Evolutionary conservation across 768 basidiomycete genomes (phyloP).

Genomic region (Hygrocybe coccinea): DNA sequence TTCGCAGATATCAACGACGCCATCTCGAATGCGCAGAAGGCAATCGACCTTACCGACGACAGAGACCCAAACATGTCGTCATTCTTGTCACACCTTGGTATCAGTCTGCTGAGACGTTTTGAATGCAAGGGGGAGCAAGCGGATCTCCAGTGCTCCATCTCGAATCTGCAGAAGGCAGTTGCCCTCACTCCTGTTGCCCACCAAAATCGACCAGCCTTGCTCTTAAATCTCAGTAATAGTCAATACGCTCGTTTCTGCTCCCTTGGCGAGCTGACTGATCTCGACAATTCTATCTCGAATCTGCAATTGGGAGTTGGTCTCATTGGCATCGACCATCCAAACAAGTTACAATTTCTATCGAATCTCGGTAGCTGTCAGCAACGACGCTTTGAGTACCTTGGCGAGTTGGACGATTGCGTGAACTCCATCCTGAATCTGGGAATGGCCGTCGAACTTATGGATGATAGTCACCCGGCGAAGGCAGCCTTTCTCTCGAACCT

Average conservation of each 20-base stretch:
- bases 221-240: background rate
- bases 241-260: background rate
- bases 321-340: background rate
- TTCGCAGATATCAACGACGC: background rate
- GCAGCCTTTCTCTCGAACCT: background rate
- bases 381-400: background rate
- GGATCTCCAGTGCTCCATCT: too few relatives aligned
- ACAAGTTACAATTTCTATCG: background rate
- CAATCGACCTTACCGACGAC: background rate
- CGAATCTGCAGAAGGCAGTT: slow-evolving; percentile 2
- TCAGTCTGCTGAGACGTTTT: too few relatives aligned
- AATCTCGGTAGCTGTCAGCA: background rate
- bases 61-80: background rate
- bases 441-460: background rate
- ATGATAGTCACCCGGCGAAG: background rate
- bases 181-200: slow-evolving; percentile 5
- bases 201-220: background rate
- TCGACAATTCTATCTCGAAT: background rate
- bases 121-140: too few relatives aligned
- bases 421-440: background rate
- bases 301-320: background rate
- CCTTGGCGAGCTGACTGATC: background rate
- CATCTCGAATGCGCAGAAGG: background rate
- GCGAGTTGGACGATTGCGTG: background rate
- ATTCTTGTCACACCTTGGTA: background rate